phyloP scores from a whole-genome alignment of 352 stramenopile genomes.

The Phytophthora ohioensis region DNA sequence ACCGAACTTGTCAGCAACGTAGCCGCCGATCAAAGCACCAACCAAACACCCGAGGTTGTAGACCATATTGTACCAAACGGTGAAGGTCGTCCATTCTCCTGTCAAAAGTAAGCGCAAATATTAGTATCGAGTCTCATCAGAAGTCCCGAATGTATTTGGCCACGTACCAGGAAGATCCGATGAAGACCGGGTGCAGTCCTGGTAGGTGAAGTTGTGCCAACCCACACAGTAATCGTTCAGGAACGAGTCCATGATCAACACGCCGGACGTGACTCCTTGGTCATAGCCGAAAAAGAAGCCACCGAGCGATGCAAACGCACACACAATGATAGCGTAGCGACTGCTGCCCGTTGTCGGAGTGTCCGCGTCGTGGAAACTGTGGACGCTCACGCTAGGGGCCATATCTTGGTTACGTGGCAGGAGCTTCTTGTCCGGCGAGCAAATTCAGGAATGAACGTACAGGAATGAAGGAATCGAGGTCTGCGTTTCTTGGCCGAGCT shows the following conservation, averaged over 20 bases:
- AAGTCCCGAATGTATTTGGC: too few relatives aligned
- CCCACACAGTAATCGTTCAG: conserved; percentile 45
- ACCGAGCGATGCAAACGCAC: conserved; percentile 34
- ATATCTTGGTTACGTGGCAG: conserved; percentile 19
- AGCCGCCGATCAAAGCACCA: conserved; percentile 45
- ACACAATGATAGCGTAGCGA: conserved; percentile 45
- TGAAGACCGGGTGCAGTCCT: conserved; percentile 26
- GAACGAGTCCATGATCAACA: conserved; percentile 48
- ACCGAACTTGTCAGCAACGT: conserved; percentile 35
- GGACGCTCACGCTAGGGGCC: conserved; percentile 28
- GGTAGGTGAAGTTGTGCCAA: conserved; percentile 46
- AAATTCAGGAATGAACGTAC: conserved; percentile 37
- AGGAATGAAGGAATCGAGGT: conserved; percentile 27
- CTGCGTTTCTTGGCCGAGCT: conserved; percentile 16
- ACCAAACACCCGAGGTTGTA: conserved; percentile 51
- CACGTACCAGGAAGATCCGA: conserved; percentile 23
- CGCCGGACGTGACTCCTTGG: conserved; percentile 35
- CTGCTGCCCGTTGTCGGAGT: conserved; percentile 41
- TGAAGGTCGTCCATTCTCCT: conserved; percentile 42
- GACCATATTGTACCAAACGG: conserved; percentile 41
- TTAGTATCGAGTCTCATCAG: too few relatives aligned
- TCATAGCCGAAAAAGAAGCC: conserved; percentile 44
- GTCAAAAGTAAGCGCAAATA: too few relatives aligned
- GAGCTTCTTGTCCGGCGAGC: conserved; percentile 20
- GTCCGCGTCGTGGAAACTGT: conserved; percentile 32